A percentile compares a stretch with the other conserved stretches of the same genome.
These are phyloP conservation scores for Saccharomyces eubayanus DNA, from an alignment of 805 yeast genomes.

Conservation along the genomic window DNA sequence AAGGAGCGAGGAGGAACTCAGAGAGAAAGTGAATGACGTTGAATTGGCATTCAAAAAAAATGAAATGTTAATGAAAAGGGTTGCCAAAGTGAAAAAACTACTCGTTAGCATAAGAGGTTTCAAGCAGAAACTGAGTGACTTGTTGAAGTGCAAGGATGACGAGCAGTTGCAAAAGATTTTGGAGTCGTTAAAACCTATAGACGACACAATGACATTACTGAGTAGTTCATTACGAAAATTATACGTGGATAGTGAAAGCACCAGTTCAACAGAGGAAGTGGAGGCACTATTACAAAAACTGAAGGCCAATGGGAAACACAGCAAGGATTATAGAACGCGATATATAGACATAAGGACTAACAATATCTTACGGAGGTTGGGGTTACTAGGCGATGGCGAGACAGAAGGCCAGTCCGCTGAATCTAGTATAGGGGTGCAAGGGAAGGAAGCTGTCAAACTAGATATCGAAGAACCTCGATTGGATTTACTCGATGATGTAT, in stretches of 20 bases:
- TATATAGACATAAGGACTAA: background rate
- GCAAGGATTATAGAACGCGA: background rate
- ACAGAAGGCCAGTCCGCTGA: background rate
- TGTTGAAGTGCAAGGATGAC: slow-evolving; percentile 8
- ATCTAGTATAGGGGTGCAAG: background rate
- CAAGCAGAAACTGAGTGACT: slow-evolving; percentile 9
- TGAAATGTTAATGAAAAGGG: slow-evolving; percentile 11
- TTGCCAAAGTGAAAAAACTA: slow-evolving; percentile 11
- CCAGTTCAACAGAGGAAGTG: slow-evolving; percentile 20
- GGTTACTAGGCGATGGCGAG: background rate
- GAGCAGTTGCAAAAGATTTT: slow-evolving; percentile 10
- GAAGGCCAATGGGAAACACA: background rate
- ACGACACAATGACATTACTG: slow-evolving; percentile 22
- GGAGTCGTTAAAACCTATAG: slow-evolving; percentile 22
- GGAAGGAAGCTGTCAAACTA: background rate
- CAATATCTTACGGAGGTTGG: background rate
- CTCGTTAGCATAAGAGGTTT: slow-evolving; percentile 19
- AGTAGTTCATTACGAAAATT: slow-evolving; percentile 19
- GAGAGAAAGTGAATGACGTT: slow-evolving; percentile 16
- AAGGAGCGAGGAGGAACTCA: slow-evolving; percentile 9
- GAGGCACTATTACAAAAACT: background rate
- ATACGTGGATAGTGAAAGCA: slow-evolving; percentile 21
- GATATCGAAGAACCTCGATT: background rate
- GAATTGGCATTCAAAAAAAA: slow-evolving; percentile 16
- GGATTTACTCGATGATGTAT: background rate